Percentiles rank a stretch among this genome's conserved stretches.
These are phyloP conservation scores for Xylariaceae sp. DNA, from an alignment of 2,329 filamentous ascomycete genomes.

Conservation along the genomic window DNA sequence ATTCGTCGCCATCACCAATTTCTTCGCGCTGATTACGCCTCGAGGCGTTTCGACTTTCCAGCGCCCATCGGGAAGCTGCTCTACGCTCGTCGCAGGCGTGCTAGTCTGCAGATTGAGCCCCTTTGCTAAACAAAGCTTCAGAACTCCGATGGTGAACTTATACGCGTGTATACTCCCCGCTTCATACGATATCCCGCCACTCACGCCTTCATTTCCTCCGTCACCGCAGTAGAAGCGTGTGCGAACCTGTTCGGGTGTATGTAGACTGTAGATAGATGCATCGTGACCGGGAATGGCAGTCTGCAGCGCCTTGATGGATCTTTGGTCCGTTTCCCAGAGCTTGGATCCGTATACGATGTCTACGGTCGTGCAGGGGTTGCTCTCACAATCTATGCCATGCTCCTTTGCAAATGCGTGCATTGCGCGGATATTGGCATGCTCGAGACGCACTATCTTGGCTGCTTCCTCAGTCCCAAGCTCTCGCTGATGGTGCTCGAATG, in stretches of 20 bases:
- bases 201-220: slow-evolving; percentile 31
- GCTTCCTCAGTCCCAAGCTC: slow-evolving; percentile 47
- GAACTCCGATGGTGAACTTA: slow-evolving; percentile 38
- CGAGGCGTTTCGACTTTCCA: slow-evolving; percentile 41
- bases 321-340: slow-evolving; percentile 36
- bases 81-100: slow-evolving; percentile 38
- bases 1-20: slow-evolving; percentile 51
- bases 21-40: slow-evolving; percentile 38
- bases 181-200: slow-evolving; percentile 45
- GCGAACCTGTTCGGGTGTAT: slow-evolving; percentile 38
- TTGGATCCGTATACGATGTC: slow-evolving; percentile 53
- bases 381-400: slow-evolving; percentile 48
- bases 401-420: slow-evolving; percentile 50
- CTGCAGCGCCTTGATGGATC: slow-evolving; percentile 42
- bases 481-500: slow-evolving; percentile 44
- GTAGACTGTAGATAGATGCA: slow-evolving; percentile 42
- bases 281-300: slow-evolving; percentile 39
- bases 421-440: slow-evolving; percentile 50
- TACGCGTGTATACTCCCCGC: slow-evolving; percentile 41
- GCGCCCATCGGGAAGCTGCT: slow-evolving; percentile 15
- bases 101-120: slow-evolving; percentile 51
- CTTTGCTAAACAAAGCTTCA: slow-evolving; percentile 39
- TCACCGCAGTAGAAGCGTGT: slow-evolving; percentile 36
- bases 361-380: slow-evolving; percentile 47
- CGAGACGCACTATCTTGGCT: slow-evolving; percentile 46